Evolutionary conservation across 129 eudicot genomes (phyloP), one percentile per base, ranked within the genome.

Genomic region (Artemisia tridentata): DNA sequence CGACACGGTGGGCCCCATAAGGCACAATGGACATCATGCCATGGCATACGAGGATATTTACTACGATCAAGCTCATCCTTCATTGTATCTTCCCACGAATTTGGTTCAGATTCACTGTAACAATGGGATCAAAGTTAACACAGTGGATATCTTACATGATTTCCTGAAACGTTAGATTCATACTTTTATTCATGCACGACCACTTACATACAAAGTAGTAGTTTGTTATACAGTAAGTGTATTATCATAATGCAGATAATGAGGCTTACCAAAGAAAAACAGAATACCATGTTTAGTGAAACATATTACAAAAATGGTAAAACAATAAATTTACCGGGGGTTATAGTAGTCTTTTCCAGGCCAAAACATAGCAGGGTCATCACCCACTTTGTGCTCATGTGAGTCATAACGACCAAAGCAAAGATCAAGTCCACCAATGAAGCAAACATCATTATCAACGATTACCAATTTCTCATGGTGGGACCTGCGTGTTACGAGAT

Each of bases 1-100:
- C 97, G 95, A 76, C 97, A 89, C 60, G 98, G 98, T 68, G 98
- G 98, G 18, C 98, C 98, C 96, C 92, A 93, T 17, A 93, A 88
- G 29, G 98, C 98, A 76, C 98, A 93, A 68, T 93, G 98, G 68
- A 93, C 98, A 80, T 93, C 98, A 79, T 93, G 98, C 98, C 98
- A 93, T 57, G 98, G 98, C 98, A 93, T 93, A 66, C 98, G 98
- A 60, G 98, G 98, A 80, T 87, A 85, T 55, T 84, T 85, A 55
- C 70, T 58, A 65, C 98, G 95, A 75, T 93, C 91, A 54, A 93
- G 63, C 81, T 89, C 95, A 79, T 93, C 98, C 80, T 82, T 93
- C 97, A 87, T 87, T 12, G 96, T 85, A 77, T 93, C 97, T 72
- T 93, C 98, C 98, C 98, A 93, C 1, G 98, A 81, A 77, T 93